These are phyloP conservation scores for Leishmania gerbilli DNA, from an alignment of 208 protist genomes.

Conservation along the genomic window DNA sequence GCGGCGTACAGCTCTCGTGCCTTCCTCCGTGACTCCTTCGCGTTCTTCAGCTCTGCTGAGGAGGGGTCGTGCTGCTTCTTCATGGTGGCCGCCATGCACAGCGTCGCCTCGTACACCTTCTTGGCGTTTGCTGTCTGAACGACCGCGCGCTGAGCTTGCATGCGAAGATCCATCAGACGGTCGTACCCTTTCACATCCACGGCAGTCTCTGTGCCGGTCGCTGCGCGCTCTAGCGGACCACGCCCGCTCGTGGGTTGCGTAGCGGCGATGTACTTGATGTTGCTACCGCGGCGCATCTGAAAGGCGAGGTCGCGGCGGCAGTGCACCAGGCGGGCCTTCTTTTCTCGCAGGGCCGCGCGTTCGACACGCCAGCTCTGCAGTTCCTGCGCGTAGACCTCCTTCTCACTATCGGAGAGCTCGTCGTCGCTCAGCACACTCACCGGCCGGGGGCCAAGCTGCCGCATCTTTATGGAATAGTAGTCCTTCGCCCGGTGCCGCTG, in stretches of 20 bases:
- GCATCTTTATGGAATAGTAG: slow-evolving; percentile 27
- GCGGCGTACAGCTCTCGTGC: slow-evolving; percentile 11
- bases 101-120: slow-evolving; percentile 13
- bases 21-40: slow-evolving; percentile 15
- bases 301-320: slow-evolving; percentile 46
- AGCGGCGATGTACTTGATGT: slow-evolving; percentile 60
- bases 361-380: slow-evolving; percentile 54
- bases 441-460: slow-evolving; percentile 7
- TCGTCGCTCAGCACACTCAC: slow-evolving; percentile 48
- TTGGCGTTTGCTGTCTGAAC: slow-evolving; percentile 33
- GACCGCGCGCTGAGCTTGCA: slow-evolving; percentile 37
- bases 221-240: slow-evolving; percentile 28
- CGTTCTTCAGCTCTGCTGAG: not conserved
- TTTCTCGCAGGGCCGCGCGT: slow-evolving; percentile 40
- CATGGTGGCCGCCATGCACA: slow-evolving; percentile 13
- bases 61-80: slow-evolving; percentile 8
- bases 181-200: slow-evolving; percentile 48
- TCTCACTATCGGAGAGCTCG: slow-evolving; percentile 34
- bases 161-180: slow-evolving; percentile 38
- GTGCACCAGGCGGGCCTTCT: slow-evolving; percentile 34
- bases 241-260: slow-evolving; percentile 33
- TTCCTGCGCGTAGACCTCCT: slow-evolving; percentile 27
- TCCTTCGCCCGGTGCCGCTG: slow-evolving; percentile 25
- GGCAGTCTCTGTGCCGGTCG: slow-evolving; percentile 17
- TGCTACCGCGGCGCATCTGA: slow-evolving; percentile 64